Evolutionary conservation across 2,329 filamentous ascomycete species (phyloP).

Genomic region (Scolecobasidium constrictum): DNA sequence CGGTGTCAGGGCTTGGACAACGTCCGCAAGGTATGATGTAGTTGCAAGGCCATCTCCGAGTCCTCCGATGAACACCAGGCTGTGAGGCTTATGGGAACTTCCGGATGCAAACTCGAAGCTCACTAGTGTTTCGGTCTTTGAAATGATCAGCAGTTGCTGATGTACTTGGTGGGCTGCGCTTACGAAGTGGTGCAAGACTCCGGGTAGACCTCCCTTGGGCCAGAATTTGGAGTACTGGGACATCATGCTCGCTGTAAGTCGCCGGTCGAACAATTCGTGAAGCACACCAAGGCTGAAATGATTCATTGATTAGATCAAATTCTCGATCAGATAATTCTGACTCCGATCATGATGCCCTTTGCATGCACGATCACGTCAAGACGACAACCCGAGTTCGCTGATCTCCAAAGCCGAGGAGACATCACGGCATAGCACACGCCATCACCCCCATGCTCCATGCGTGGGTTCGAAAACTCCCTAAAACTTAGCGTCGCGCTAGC

Average conservation of each 20-base stretch:
- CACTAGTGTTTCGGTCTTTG: slow-evolving; percentile 27
- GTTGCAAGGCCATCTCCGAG: slow-evolving; percentile 59
- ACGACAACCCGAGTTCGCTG: too few relatives aligned
- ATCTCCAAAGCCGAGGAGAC: too few relatives aligned
- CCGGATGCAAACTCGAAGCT: slow-evolving; percentile 28
- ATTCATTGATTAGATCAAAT: too few relatives aligned
- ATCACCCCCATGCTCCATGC: too few relatives aligned
- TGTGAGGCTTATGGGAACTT: slow-evolving; percentile 27
- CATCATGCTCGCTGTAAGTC: neutral
- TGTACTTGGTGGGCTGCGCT: slow-evolving; percentile 3
- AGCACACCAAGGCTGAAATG: too few relatives aligned
- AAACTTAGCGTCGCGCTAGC: too few relatives aligned
- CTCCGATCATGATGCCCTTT: too few relatives aligned
- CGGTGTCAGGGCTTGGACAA: slow-evolving; percentile 35
- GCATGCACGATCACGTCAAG: too few relatives aligned
- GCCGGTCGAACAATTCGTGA: too few relatives aligned
- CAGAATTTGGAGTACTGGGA: slow-evolving; percentile 16
- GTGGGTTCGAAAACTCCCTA: too few relatives aligned
- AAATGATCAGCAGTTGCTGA: slow-evolving; percentile 14
- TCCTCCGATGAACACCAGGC: slow-evolving; percentile 59
- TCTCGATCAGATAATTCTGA: too few relatives aligned
- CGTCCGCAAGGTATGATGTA: slow-evolving; percentile 43
- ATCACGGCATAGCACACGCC: too few relatives aligned
- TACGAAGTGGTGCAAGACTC: slow-evolving; percentile 19
- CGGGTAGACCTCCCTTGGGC: slow-evolving; percentile 17